A percentile compares a stretch with the other conserved stretches of the same genome.
Conservation (phyloP, 805 yeast genomes). For the Candida succiphila region DNA sequence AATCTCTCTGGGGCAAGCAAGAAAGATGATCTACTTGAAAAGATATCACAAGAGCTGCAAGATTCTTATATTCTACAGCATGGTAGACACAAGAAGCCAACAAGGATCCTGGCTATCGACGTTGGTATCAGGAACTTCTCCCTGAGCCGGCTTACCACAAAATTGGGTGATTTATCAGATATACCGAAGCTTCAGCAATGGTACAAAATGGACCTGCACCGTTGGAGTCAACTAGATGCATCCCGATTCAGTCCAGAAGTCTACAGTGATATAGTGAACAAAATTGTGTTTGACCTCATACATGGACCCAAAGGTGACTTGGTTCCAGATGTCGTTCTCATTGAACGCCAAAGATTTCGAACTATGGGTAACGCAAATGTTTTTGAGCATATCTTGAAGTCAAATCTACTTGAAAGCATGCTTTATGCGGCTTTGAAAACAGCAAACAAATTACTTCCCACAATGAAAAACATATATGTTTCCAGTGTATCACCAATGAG, state of each 20-base stretch:
- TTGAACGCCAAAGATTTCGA: conserved; percentile 51
- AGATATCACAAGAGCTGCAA: conserved; percentile 2
- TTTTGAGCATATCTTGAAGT: conserved; percentile 39
- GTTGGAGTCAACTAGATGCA: conserved; percentile 7
- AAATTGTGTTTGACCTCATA: conserved; percentile 11
- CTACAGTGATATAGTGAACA: conserved; percentile 14
- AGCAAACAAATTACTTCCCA: conserved; percentile 4
- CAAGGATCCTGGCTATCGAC: conserved; percentile 18
- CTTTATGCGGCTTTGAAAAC: conserved; percentile 18
- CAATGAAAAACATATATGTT: conserved; percentile 4
- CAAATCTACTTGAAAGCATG: conserved; percentile 47
- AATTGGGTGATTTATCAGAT: not conserved
- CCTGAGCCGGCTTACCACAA: conserved; percentile 10
- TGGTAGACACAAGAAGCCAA: conserved; percentile 2
- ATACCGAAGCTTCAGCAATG: conserved; percentile 18
- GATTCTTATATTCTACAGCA: not conserved
- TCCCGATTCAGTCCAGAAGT: conserved; percentile 17
- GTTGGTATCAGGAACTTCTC: conserved; percentile 26
- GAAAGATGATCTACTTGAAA: conserved; percentile 5
- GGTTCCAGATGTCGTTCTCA: conserved; percentile 30
- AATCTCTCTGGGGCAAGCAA: conserved; percentile 4
- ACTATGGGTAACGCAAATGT: conserved; percentile 35
- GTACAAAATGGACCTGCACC: conserved; percentile 22
- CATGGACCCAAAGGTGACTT: not conserved
- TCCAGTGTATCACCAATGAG: conserved; percentile 15